A percentile compares a stretch with the other conserved stretches of the same genome.
phyloP scores from a whole-genome alignment of 2,329 filamentous ascomycete species.

The Zarea fungicola region DNA sequence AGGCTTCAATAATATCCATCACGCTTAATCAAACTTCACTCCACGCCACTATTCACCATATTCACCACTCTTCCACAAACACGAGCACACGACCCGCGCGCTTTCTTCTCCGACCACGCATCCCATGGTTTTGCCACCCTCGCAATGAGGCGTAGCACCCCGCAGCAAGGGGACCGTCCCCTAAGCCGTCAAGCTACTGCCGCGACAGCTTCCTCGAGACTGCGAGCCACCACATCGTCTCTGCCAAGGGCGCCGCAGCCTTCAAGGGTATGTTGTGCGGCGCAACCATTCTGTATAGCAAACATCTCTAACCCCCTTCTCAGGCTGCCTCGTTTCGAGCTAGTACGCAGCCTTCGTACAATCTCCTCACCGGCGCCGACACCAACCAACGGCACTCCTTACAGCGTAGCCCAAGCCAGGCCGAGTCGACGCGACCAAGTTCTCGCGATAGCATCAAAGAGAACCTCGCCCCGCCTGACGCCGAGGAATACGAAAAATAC shows the following conservation, averaged over 20 bases:
- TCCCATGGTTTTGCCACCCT: conserved; percentile 6
- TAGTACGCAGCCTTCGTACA: conserved; percentile 54
- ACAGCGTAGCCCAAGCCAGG: conserved; percentile 36
- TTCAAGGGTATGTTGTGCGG: conserved; percentile 17
- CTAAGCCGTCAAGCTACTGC: conserved; percentile 25
- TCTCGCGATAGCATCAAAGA: conserved; percentile 56
- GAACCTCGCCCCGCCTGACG: conserved; percentile 53
- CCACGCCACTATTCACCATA: too few relatives aligned
- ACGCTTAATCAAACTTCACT: too few relatives aligned
- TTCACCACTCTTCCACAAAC: too few relatives aligned
- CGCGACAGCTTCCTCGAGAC: conserved; percentile 25
- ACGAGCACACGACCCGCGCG: conserved; percentile 11
- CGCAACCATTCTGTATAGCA: neutral
- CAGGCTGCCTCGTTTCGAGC: conserved; percentile 34
- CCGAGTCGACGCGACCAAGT: conserved; percentile 39
- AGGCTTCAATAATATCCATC: too few relatives aligned
- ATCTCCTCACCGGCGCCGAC: conserved; percentile 53
- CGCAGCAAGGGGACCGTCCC: conserved; percentile 27
- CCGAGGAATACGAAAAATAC: conserved; percentile 55
- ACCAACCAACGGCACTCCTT: conserved; percentile 33
- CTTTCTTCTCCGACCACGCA: neutral
- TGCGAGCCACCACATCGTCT: conserved; percentile 32
- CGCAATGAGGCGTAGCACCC: conserved; percentile 30
- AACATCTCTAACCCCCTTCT: neutral
- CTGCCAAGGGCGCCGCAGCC: conserved; percentile 30